Evolutionary conservation across 345 rosid species (phyloP).

Genomic region (Rhizophora mangle): DNA sequence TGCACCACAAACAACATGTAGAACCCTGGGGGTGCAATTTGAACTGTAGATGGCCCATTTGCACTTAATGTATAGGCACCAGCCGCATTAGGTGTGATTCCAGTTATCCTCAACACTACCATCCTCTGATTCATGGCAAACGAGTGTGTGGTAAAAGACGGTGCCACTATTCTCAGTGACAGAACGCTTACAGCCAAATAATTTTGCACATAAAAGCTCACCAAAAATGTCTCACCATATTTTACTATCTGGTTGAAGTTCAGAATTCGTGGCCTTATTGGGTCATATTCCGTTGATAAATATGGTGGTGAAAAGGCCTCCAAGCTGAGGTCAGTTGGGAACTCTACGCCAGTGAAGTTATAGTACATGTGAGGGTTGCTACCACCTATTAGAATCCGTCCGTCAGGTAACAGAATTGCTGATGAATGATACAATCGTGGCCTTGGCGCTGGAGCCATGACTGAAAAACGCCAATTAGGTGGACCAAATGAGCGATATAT

Average conservation of each 20-base stretch:
- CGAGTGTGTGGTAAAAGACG: conserved; percentile 73
- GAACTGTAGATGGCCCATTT: conserved; percentile 48
- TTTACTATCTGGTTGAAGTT: conserved; percentile 18
- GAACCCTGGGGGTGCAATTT: conserved; percentile 74
- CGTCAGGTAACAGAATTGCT: conserved; percentile 56
- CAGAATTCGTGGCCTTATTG: conserved; percentile 43
- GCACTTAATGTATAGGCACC: conserved; percentile 17
- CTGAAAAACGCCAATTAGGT: conserved; percentile 32
- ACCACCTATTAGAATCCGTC: conserved; percentile 73
- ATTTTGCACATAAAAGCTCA: conserved; percentile 34
- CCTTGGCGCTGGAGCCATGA: conserved; percentile 43
- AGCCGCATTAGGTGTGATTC: background rate
- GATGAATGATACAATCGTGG: conserved; percentile 86
- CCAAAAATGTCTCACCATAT: conserved; percentile 28
- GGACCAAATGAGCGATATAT: conserved; percentile 40
- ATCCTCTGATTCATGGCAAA: conserved; percentile 81
- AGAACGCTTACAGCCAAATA: conserved; percentile 26
- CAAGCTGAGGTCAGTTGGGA: conserved; percentile 75
- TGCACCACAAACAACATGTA: conserved; percentile 72
- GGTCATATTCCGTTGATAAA: conserved; percentile 33
- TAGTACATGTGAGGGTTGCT: conserved; percentile 69
- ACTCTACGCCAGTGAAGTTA: conserved; percentile 56
- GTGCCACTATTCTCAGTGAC: conserved; percentile 56
- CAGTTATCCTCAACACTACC: conserved; percentile 48
- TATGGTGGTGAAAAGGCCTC: conserved; percentile 74